A percentile compares a stretch with the other conserved stretches of the same genome.
These are phyloP conservation scores for Brachypodium distachyon DNA, from an alignment of 202 grass and related monocot genomes.

Conservation along the genomic window DNA sequence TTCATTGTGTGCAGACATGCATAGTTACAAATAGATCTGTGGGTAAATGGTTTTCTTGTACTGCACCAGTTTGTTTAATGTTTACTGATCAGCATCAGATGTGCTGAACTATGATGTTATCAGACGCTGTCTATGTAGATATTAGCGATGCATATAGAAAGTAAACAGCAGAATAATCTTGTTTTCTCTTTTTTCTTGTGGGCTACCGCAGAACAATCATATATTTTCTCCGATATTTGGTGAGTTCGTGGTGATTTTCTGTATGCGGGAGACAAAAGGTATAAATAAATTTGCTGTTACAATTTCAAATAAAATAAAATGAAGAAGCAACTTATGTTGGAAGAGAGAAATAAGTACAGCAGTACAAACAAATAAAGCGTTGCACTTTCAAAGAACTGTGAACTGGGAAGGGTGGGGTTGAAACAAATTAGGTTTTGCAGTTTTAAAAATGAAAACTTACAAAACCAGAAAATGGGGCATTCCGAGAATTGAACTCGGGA, in stretches of 20 bases:
- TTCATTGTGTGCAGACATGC: background rate
- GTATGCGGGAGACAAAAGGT: background rate
- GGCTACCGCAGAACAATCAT: too few species aligned
- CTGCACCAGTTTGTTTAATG: conserved; percentile 1
- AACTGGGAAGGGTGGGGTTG: too few species aligned
- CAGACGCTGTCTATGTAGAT: background rate
- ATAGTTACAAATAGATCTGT: conserved; percentile 4
- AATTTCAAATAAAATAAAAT: too few species aligned
- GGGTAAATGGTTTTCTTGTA: background rate
- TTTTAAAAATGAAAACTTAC: too few species aligned
- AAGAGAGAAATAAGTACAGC: too few species aligned
- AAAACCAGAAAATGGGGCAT: conserved; percentile 12
- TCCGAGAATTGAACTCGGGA: conserved; percentile 65
- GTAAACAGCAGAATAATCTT: background rate
- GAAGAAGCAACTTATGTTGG: too few species aligned
- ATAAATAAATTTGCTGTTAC: background rate
- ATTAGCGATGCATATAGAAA: background rate
- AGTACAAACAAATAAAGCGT: too few species aligned
- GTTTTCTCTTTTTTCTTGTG: background rate
- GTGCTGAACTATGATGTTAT: background rate
- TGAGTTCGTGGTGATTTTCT: background rate
- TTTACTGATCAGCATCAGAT: background rate
- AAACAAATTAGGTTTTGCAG: too few species aligned
- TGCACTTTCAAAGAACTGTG: too few species aligned
- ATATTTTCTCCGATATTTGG: too few species aligned